A percentile compares a stretch with the other conserved stretches of the same genome.
These are phyloP conservation scores for Hypoxylon fragiforme DNA, from an alignment of 495 filamentous ascomycete genomes.

Conservation along the genomic window DNA sequence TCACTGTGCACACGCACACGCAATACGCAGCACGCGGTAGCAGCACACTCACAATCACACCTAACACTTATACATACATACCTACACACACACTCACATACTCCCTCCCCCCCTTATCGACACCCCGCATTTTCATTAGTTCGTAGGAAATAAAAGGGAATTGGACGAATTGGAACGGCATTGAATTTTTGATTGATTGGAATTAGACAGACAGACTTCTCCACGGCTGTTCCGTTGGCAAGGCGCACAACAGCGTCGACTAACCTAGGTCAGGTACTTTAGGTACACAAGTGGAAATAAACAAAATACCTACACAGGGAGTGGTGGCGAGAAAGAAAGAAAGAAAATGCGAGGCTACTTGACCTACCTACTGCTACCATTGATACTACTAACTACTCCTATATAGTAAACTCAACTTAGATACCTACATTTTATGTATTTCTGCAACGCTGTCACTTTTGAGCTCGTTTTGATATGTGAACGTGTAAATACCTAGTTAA, in stretches of 20 bases:
- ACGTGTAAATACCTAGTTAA: no score
- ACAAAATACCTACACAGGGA: no score
- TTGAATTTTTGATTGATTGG: no score
- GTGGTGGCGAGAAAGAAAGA: no score
- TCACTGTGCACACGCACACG: constrained; percentile 4
- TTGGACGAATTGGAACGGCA: not conserved
- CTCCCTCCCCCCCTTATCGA: constrained; percentile 1
- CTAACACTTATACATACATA: not conserved
- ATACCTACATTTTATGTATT: not conserved
- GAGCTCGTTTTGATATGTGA: not conserved
- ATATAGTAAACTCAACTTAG: constrained; percentile 17
- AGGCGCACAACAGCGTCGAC: constrained; percentile 23
- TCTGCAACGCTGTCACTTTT: not conserved
- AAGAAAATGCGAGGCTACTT: constrained; percentile 25
- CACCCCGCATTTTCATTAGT: constrained; percentile 19
- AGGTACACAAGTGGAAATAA: constrained; percentile 27
- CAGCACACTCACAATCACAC: not conserved
- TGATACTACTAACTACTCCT: no score
- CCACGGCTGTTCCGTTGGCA: constrained; percentile 22
- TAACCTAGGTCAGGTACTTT: not conserved
- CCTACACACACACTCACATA: not conserved
- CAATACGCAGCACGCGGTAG: not conserved
- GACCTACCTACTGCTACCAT: no score
- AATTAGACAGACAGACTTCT: no score
- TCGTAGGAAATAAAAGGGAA: constrained; percentile 17